Conservation (phyloP, 306 rosid genomes). For the Pueraria montana region DNA sequence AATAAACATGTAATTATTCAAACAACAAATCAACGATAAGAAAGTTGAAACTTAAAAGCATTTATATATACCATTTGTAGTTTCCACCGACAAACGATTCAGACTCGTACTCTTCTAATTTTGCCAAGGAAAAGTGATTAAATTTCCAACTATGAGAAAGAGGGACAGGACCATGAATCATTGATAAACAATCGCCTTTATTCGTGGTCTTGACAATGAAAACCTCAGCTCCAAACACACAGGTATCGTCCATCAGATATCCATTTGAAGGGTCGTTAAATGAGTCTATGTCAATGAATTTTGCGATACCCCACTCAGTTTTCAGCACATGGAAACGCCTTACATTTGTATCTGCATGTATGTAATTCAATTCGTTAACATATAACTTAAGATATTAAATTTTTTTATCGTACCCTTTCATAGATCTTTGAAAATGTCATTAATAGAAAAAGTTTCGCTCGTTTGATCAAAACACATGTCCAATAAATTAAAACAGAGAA, state of each 20-base stretch:
- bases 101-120: conserved; percentile 25
- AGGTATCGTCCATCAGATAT: conserved; percentile 41
- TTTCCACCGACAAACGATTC: conserved; percentile 43
- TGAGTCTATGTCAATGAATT: conserved; percentile 45
- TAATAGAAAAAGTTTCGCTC: background rate
- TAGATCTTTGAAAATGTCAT: background rate
- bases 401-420: background rate
- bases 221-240: conserved; percentile 58
- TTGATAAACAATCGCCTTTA: conserved; percentile 43
- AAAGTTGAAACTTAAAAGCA: conserved; percentile 1
- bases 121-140: background rate
- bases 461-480: background rate
- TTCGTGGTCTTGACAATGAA: conserved; percentile 26
- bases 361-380: background rate
- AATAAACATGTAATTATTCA: background rate
- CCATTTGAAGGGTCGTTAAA: conserved; percentile 53
- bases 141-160: conserved; percentile 46
- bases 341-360: conserved; percentile 42
- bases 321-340: conserved; percentile 46
- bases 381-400: no score
- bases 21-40: background rate
- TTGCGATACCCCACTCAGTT: conserved; percentile 47
- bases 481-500: background rate
- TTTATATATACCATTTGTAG: conserved; percentile 50
- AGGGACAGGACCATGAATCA: conserved; percentile 24